Evolutionary conservation across 257 asterid species (phyloP), one percentile per base, ranked within the genome.

Genomic region (Plantago major): DNA sequence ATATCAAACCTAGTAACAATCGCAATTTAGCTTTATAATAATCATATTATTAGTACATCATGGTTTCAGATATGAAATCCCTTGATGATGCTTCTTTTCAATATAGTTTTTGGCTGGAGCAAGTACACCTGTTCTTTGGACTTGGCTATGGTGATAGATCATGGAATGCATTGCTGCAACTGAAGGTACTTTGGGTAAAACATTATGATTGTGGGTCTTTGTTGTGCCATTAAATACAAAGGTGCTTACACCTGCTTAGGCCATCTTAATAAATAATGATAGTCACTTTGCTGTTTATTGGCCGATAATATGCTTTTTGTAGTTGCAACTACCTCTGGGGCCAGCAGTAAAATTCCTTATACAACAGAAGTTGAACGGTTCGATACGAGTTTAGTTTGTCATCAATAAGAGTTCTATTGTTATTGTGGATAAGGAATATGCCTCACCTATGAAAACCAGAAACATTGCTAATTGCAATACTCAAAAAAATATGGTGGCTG

Each of bases 91-190:
- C 26, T 62, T 75, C 54, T 54, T 61, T 19, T 63, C 63, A 71
- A 48, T 67, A 44, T 73, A 90, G 97, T 44, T 78, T 75, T 76
- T 90, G 97, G 97, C 66, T 77, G 76, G 89, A 85, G 70, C 86
- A 83, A 73, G 89, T 82, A 68, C 69, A 52, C 74, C 77, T 37
- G 47, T 90, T 83, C 70, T 85, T 83, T 53, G 72, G 78, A 67
- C 85, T 76, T 47, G 61, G 74, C 71, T 60, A 55, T 46, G 73
- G 64, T 68, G 84, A 84, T 55, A 86, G 95, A 51, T 70, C 82
- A 52, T 81, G 86, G 90, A 62, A 47, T 52, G 54, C 59, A 51
- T 74, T 90, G 62, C 72, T 83, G 75, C 87, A 85, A 73, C 85
- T 90, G 53, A 83, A 82, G 84, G 97, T 90, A 81, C 73, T 66